Evolutionary conservation across 495 filamentous ascomycete genomes (phyloP).

Genomic region (Aspergillus campestris): DNA sequence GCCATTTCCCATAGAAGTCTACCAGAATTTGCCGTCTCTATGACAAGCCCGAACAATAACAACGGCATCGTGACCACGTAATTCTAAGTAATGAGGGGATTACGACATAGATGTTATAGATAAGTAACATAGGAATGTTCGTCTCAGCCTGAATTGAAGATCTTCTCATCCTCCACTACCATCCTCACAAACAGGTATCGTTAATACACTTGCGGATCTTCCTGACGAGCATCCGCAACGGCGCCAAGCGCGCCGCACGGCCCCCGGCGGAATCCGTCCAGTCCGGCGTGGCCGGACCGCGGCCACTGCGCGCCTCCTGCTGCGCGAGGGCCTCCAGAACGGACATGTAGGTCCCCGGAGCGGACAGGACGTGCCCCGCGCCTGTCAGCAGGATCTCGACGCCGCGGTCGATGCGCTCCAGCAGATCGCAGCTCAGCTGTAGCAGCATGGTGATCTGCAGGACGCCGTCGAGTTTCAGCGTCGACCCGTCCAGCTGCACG

Average conservation of each 20-base stretch:
- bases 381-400: not conserved
- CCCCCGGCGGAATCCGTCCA: not conserved
- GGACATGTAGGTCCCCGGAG: not conserved
- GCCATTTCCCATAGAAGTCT: too few species aligned
- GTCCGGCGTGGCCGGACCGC: not conserved
- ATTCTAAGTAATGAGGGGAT: too few species aligned
- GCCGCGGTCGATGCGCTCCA: not conserved
- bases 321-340: not conserved
- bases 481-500: not conserved
- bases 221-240: not conserved
- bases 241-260: not conserved
- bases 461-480: not conserved
- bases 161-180: not conserved
- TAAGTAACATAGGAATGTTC: too few species aligned
- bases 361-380: not conserved
- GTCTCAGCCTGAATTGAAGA: too few species aligned
- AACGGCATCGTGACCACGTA: too few species aligned
- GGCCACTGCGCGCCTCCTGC: conserved; percentile 1
- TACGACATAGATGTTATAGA: too few species aligned
- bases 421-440: not conserved
- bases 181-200: not conserved
- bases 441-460: not conserved
- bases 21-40: too few species aligned
- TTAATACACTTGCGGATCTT: not conserved
- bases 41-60: too few species aligned